phyloP scores from a whole-genome alignment of 805 yeast species.

The Lipomyces chichibuensis region DNA sequence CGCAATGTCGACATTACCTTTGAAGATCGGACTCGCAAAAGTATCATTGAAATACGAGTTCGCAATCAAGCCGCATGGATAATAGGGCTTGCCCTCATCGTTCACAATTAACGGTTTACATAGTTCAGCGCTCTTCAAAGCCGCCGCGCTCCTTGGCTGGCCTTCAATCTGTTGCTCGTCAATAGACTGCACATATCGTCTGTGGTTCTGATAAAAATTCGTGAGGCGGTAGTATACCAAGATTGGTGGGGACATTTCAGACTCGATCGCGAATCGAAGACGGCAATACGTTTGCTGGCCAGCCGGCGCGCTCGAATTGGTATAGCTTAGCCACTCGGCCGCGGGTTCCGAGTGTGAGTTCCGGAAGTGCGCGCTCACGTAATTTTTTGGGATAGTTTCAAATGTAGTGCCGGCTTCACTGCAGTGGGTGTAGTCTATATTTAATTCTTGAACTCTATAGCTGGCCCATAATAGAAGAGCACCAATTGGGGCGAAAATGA shows the following conservation, averaged over 20 bases:
- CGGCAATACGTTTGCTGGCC: conserved; percentile 54
- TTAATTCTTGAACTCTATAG: conserved; percentile 71
- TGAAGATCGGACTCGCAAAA: conserved; percentile 56
- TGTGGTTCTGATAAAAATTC: conserved; percentile 91
- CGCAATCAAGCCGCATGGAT: conserved; percentile 96
- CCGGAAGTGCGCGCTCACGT: conserved; percentile 64
- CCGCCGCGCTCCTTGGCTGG: conserved; percentile 57
- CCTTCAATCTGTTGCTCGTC: conserved; percentile 84
- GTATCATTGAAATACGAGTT: conserved; percentile 88
- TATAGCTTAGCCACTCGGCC: conserved; percentile 31
- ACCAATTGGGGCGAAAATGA: conserved; percentile 89
- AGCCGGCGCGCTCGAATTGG: conserved; percentile 20
- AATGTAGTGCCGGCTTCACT: conserved; percentile 54
- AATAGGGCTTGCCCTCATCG: conserved; percentile 62
- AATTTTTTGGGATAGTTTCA: conserved; percentile 60
- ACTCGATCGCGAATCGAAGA: conserved; percentile 72
- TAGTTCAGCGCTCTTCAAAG: conserved; percentile 53
- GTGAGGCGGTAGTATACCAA: conserved; percentile 83
- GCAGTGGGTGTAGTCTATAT: conserved; percentile 78
- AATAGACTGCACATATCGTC: conserved; percentile 85
- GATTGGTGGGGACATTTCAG: conserved; percentile 68
- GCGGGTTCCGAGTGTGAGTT: conserved; percentile 38
- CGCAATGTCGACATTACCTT: conserved; percentile 37
- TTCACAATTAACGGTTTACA: conserved; percentile 67
- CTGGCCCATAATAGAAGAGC: conserved; percentile 79